phyloP scores from a whole-genome alignment of 495 filamentous ascomycete genomes.

The Lepraria neglecta region DNA sequence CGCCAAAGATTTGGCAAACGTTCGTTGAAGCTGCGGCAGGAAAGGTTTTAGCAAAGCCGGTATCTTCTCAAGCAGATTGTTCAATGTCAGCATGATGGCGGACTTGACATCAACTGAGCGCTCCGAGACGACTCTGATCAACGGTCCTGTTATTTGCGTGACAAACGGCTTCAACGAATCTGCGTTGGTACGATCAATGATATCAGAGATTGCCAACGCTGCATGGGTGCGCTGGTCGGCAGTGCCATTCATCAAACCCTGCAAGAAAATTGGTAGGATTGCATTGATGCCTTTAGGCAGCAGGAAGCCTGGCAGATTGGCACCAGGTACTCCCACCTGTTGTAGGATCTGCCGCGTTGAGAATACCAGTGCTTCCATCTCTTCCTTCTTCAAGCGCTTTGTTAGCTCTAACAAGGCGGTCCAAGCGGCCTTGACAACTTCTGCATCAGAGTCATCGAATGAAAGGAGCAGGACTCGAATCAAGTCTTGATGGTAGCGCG shows the following conservation, averaged over 20 bases:
- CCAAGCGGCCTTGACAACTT: conserved; percentile 92
- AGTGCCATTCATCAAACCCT: conserved; percentile 93
- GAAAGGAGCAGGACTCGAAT: conserved; percentile 82
- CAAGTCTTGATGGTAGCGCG: conserved; percentile 88
- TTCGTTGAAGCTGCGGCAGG: conserved; percentile 90
- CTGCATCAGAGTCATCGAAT: conserved; percentile 77
- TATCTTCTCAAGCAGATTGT: conserved; percentile 94
- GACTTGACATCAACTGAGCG: conserved; percentile 90
- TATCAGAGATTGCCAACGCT: conserved; percentile 88
- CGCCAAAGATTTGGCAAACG: conserved; percentile 90
- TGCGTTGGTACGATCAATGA: conserved; percentile 81
- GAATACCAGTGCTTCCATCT: conserved; percentile 90
- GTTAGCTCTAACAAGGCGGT: conserved; percentile 80
- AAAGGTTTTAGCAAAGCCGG: conserved; percentile 93
- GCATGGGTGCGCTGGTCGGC: conserved; percentile 85
- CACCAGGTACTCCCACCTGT: conserved; percentile 81
- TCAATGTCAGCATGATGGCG: conserved; percentile 87
- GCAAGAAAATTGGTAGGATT: conserved; percentile 91
- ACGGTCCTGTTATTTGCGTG: conserved; percentile 92
- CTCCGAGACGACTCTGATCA: conserved; percentile 95
- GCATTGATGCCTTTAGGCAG: conserved; percentile 97
- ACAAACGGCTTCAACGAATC: conserved; percentile 87
- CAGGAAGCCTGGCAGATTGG: conserved; percentile 79
- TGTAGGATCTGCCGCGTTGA: conserved; percentile 78
- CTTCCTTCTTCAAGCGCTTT: conserved; percentile 85